Conservation (phyloP, 805 yeast genomes). For the Kockiozyma suomiensis region DNA sequence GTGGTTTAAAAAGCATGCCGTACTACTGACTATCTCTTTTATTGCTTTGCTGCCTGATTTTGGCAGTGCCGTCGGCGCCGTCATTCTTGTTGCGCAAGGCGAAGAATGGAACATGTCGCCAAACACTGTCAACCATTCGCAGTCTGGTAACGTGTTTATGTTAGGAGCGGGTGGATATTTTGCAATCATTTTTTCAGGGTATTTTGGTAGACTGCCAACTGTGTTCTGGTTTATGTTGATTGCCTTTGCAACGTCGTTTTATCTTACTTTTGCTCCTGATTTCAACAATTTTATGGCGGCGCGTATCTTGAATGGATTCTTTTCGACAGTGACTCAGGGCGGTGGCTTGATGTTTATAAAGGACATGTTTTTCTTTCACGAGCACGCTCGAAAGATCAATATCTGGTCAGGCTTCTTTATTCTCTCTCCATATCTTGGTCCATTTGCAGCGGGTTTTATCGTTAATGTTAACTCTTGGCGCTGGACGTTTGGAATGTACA, state of each 20-base stretch:
- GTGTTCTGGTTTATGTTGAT: conserved; percentile 15
- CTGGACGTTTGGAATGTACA: conserved; percentile 27
- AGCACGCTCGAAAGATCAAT: conserved; percentile 59
- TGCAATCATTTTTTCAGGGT: conserved; percentile 22
- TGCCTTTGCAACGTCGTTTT: conserved; percentile 25
- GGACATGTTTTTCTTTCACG: conserved; percentile 78
- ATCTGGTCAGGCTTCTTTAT: conserved; percentile 69
- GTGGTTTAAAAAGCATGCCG: conserved; percentile 19
- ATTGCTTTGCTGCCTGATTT: conserved; percentile 22
- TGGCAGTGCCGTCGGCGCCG: conserved; percentile 23
- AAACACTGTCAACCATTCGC: conserved; percentile 19
- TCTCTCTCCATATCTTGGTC: conserved; percentile 43
- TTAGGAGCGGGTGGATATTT: conserved; percentile 19
- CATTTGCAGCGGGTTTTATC: conserved; percentile 23
- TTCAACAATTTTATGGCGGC: conserved; percentile 27
- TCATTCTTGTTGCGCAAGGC: conserved; percentile 3
- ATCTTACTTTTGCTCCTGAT: conserved; percentile 16
- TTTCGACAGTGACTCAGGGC: conserved; percentile 64
- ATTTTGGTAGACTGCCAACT: conserved; percentile 16
- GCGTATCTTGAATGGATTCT: conserved; percentile 49
- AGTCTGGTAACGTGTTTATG: conserved; percentile 13
- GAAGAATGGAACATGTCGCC: conserved; percentile 16
- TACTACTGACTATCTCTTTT: conserved; percentile 1
- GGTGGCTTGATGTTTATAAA: conserved; percentile 66
- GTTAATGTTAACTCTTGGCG: conserved; percentile 25